These are phyloP conservation scores for Citrus inodora DNA, from an alignment of 345 rosid genomes.

Conservation along the genomic window DNA sequence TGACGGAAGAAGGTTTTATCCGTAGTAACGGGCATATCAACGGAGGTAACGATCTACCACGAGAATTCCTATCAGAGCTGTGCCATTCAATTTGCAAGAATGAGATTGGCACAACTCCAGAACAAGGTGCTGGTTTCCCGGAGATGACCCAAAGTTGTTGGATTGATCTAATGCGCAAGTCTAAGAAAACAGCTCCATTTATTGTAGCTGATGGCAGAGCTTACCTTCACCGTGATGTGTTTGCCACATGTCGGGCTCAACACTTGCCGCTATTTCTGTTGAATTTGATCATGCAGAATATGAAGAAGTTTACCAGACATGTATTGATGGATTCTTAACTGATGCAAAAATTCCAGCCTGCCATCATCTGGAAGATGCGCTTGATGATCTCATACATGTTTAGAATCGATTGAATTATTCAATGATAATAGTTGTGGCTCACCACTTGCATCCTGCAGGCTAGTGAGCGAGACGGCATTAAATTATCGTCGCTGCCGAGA, in stretches of 20 bases:
- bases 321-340: conserved; percentile 95
- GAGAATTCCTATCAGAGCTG: conserved; percentile 78
- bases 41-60: conserved; percentile 87
- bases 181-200: conserved; percentile 85
- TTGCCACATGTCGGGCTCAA: conserved; percentile 97
- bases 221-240: conserved; percentile 95
- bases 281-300: conserved; percentile 97
- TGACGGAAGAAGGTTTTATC: conserved; percentile 96
- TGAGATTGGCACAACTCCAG: conserved; percentile 95
- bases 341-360: conserved; percentile 94
- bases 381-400: conserved; percentile 71
- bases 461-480: no score
- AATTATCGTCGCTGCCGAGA: no score
- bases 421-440: no score
- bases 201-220: conserved; percentile 75
- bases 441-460: no score
- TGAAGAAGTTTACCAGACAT: conserved; percentile 89
- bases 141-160: conserved; percentile 99
- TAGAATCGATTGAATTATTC: no score
- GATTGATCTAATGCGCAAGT: conserved; percentile 97
- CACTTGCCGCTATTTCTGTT: conserved; percentile 97
- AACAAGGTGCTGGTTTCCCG: conserved; percentile 85
- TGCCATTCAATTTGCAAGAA: conserved; percentile 89
- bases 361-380: conserved; percentile 96
- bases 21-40: conserved; percentile 89